Evolutionary conservation across 768 basidiomycete genomes (phyloP).

Genomic region (Suillus paluster): DNA sequence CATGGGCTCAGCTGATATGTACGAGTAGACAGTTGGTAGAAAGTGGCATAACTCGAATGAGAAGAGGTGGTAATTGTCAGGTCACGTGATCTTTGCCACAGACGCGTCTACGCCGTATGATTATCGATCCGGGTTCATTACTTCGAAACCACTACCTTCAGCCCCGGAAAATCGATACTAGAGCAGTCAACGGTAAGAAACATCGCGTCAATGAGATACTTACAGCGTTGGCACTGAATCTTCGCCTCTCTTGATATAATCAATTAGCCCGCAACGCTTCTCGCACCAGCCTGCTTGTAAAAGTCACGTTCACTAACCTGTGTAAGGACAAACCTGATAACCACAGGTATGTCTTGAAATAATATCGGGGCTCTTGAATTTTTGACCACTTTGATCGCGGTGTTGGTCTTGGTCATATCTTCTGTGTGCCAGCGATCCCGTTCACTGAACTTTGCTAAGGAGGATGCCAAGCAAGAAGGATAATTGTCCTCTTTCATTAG

Average conservation of each 20-base stretch:
- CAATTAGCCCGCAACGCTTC: neutral
- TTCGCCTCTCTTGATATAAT: neutral
- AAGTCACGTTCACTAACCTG: neutral
- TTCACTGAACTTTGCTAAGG: neutral
- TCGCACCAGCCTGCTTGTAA: neutral
- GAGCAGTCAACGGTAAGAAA: neutral
- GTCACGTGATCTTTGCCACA: slow-evolving; percentile 1
- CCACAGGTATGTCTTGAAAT: neutral
- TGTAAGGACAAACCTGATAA: neutral
- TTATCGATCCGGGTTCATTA: too few species aligned
- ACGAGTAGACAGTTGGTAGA: too few species aligned
- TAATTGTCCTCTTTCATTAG: slow-evolving; percentile 16
- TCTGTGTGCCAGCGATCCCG: neutral
- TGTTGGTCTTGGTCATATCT: too few species aligned
- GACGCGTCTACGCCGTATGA: neutral
- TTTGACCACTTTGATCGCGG: neutral
- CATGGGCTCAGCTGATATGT: neutral
- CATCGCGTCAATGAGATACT: too few species aligned
- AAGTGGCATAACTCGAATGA: too few species aligned
- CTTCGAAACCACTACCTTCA: neutral
- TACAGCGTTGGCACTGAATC: neutral
- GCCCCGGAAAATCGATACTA: neutral
- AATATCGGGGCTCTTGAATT: neutral
- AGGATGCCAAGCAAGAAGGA: neutral
- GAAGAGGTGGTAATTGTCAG: neutral